Percentiles rank a stretch among this genome's conserved stretches.
Evolutionary conservation across 768 basidiomycete genomes (phyloP).

Genomic region (Auricularia auricula-judae): DNA sequence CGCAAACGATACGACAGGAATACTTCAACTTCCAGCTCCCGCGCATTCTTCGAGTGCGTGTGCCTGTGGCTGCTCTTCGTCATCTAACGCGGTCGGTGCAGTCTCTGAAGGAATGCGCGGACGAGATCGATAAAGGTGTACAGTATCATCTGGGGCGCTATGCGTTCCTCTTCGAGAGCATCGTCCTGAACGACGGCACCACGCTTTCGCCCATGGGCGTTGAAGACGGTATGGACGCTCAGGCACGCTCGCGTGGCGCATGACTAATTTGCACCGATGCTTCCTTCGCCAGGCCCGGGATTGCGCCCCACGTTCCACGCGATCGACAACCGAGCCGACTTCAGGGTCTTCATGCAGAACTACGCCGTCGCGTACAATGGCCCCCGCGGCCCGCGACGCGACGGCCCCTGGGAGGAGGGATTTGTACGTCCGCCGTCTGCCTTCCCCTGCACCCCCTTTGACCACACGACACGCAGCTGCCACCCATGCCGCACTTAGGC

Average conservation of each 20-base stretch:
- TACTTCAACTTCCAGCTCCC: conserved; percentile 97
- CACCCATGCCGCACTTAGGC: too few species aligned
- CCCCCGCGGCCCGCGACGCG: conserved; percentile 65
- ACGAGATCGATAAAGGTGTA: conserved; percentile 95
- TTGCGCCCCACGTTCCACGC: conserved; percentile 79
- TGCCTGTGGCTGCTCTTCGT: neutral
- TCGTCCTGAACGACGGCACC: conserved; percentile 78
- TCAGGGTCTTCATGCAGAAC: conserved; percentile 95
- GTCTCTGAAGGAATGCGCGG: conserved; percentile 89
- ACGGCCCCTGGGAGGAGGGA: conserved; percentile 85
- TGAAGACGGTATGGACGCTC: conserved; percentile 47
- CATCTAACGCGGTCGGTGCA: conserved; percentile 18
- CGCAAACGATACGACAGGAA: conserved; percentile 85
- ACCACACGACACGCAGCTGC: conserved; percentile 2
- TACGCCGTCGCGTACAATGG: conserved; percentile 81
- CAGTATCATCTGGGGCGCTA: conserved; percentile 95
- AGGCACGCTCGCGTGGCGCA: neutral
- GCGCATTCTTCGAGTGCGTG: conserved; percentile 76
- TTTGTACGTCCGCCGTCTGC: conserved; percentile 55
- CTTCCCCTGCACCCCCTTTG: neutral
- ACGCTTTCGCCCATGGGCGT: conserved; percentile 56
- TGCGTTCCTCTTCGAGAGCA: conserved; percentile 87
- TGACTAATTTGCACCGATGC: neutral
- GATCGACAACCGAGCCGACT: conserved; percentile 91
- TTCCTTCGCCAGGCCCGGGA: conserved; percentile 39